Evolutionary conservation across 345 rosid genomes (phyloP).

Genomic region (Tarenaya hassleriana): DNA sequence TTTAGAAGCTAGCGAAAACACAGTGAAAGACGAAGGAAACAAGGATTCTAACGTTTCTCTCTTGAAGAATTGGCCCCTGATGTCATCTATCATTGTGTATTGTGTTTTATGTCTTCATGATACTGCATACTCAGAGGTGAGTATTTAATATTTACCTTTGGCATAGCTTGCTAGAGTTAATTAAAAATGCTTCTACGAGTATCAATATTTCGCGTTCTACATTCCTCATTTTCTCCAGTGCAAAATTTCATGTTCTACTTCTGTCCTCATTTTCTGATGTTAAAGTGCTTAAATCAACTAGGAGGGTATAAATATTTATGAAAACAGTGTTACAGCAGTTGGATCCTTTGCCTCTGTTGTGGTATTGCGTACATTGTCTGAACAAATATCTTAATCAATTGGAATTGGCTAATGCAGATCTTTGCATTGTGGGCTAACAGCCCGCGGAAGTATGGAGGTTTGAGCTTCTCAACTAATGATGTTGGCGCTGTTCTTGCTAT

Average conservation of each 20-base stretch:
- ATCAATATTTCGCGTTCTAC: no score
- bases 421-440: conserved; percentile 91
- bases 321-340: conserved; percentile 1
- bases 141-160: not conserved
- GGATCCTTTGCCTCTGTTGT: conserved; percentile 11
- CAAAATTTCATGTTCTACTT: no score
- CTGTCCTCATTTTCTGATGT: not conserved
- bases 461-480: conserved; percentile 55
- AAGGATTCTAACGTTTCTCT: conserved; percentile 31
- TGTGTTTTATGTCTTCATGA: conserved; percentile 82
- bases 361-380: conserved; percentile 1
- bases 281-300: not conserved
- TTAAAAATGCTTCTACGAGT: no score
- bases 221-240: not conserved
- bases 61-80: conserved; percentile 78
- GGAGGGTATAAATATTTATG: not conserved
- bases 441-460: conserved; percentile 61
- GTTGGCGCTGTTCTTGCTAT: conserved; percentile 77
- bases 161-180: not conserved
- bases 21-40: conserved; percentile 25
- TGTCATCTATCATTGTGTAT: conserved; percentile 85
- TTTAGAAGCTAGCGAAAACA: conserved; percentile 39
- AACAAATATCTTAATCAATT: not conserved
- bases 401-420: conserved; percentile 40
- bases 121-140: conserved; percentile 93